Evolutionary conservation across 192 early-diverging fungal genomes (phyloP), one percentile per base, ranked within the genome.

Genomic region (Radiomyces spectabilis): DNA sequence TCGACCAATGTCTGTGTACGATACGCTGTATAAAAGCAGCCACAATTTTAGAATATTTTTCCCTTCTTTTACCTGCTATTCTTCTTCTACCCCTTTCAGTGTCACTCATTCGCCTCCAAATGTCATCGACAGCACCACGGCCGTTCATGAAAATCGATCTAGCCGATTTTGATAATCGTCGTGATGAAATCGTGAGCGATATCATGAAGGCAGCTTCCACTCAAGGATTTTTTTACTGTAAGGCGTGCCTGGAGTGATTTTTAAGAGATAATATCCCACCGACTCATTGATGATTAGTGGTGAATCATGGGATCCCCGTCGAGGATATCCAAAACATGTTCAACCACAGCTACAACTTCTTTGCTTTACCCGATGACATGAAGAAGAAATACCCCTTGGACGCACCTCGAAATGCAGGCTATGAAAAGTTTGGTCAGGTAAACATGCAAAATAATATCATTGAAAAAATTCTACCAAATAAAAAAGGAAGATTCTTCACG

Each of bases 161-260:
- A 31, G 44, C 55, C 5, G 50, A 56, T 38, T 65, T 57, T 41
- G 55, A 65, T 39, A 45, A 57, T 33, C 44, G 63, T 12, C 35
- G 35, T 21, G 35, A 65, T 13, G 41, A 57, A 33, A 65, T 65
- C 24, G 42, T 49, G 12, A 26, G 29, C 6, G 55, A 55, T 47
- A 34, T 65, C n/a, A 57, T 65, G 29, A 52, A 46, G 15, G 63
- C 63, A 16, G 40, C 41, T 26, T 46, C 50, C 15, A 38, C 51
- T 6, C 55, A 65, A 41, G 63, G 63, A 9, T 55, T 65, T 25
- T 65, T 65, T 43, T 65, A 65, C 47, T 48, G 63, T 65, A 65
- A 43, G 26, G 21, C 24, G 9, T 3, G 12, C 39, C 1, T 38
- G 21, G 31, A 5, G 3, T 43, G 7, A 54, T 41, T 40, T 16